Conservation (phyloP, 345 rosid species). For the Pistacia vera region DNA sequence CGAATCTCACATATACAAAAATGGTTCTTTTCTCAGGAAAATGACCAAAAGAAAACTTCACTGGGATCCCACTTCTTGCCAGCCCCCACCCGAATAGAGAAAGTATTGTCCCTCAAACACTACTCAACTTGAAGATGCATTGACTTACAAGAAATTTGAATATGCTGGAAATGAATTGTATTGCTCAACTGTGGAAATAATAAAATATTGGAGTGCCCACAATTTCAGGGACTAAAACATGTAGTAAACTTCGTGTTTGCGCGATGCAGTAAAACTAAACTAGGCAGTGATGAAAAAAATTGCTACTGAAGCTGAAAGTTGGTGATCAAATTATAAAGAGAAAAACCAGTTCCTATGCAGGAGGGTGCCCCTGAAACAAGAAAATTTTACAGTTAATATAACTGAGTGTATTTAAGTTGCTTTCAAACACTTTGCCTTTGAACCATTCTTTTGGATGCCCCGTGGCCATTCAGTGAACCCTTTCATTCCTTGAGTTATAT, state of each 20-base stretch:
- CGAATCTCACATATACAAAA: background rate
- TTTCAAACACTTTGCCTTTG: slow-evolving; percentile 26
- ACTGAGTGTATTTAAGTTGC: slow-evolving; percentile 10
- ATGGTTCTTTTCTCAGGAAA: slow-evolving; percentile 1
- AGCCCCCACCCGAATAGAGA: background rate
- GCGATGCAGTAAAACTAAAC: background rate
- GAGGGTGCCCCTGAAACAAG: background rate
- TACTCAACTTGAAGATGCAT: background rate
- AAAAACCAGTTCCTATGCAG: background rate
- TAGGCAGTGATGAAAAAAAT: background rate
- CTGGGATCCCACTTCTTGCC: background rate
- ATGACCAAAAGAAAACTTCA: background rate
- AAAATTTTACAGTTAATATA: background rate
- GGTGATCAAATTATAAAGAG: background rate
- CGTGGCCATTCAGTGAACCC: slow-evolving; percentile 24
- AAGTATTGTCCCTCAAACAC: background rate
- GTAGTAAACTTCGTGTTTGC: background rate
- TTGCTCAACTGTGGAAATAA: slow-evolving; percentile 1
- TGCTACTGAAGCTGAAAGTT: background rate
- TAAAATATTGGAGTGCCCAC: background rate
- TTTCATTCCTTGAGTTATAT: slow-evolving; percentile 28
- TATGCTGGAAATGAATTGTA: background rate
- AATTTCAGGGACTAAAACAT: background rate
- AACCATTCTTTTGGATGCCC: slow-evolving; percentile 12
- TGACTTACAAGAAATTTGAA: background rate